Conservation (phyloP, 2,329 filamentous ascomycete species). For the Stylonectria norvegica region DNA sequence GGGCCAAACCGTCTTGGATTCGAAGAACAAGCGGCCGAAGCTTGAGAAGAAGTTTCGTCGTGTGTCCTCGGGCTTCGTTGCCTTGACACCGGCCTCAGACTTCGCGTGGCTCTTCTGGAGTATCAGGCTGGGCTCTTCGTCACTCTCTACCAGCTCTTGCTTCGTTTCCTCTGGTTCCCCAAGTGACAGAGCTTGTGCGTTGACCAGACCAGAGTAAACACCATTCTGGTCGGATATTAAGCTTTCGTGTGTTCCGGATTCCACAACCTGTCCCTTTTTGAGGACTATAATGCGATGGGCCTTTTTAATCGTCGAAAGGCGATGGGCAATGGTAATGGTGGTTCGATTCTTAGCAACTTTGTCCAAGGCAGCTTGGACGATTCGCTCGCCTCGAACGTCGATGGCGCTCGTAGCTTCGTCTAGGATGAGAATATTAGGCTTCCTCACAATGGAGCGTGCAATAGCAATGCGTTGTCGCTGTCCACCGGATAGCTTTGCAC, state of each 20-base stretch:
- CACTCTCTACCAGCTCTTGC: slow-evolving; percentile 36
- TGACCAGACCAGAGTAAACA: slow-evolving; percentile 65
- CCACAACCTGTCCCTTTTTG: slow-evolving; percentile 65
- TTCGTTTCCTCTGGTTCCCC: slow-evolving; percentile 42
- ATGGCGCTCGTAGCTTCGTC: slow-evolving; percentile 74
- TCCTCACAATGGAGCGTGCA: slow-evolving; percentile 68
- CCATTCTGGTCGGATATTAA: slow-evolving; percentile 59
- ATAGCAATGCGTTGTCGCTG: slow-evolving; percentile 82
- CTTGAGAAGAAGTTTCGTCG: slow-evolving; percentile 47
- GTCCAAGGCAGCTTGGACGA: slow-evolving; percentile 64
- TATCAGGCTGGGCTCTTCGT: slow-evolving; percentile 39
- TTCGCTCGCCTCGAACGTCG: slow-evolving; percentile 51
- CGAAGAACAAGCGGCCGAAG: slow-evolving; percentile 55
- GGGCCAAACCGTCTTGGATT: slow-evolving; percentile 51
- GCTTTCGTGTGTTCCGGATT: slow-evolving; percentile 72
- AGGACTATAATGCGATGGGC: slow-evolving; percentile 78
- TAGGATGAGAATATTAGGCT: slow-evolving; percentile 68
- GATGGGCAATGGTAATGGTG: slow-evolving; percentile 71
- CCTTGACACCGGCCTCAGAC: slow-evolving; percentile 30
- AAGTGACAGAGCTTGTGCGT: slow-evolving; percentile 57
- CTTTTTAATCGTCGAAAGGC: slow-evolving; percentile 70
- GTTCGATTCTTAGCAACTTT: slow-evolving; percentile 60
- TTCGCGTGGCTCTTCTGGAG: slow-evolving; percentile 45
- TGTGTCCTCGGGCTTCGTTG: slow-evolving; percentile 26
- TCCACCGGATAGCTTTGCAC: slow-evolving; percentile 76